phyloP scores from a whole-genome alignment of 2,329 filamentous ascomycete genomes.

The Juglanconis oblonga region DNA sequence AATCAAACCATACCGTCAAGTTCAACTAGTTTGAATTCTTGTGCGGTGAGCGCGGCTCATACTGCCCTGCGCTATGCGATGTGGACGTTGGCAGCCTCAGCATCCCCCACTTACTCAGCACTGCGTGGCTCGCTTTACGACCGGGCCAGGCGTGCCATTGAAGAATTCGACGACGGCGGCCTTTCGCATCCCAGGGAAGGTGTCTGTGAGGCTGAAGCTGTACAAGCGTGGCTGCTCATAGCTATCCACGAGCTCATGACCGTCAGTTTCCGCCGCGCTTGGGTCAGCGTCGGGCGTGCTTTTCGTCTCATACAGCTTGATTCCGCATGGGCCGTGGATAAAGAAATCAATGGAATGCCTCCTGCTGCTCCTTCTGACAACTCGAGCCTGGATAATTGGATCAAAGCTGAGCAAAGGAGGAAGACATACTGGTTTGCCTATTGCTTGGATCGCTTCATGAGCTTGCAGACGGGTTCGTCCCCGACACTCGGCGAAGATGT shows the following conservation, averaged over 20 bases:
- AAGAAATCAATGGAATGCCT: slow-evolving; percentile 20
- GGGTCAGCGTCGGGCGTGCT: slow-evolving; percentile 34
- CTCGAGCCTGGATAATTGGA: slow-evolving; percentile 8
- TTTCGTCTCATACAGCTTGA: slow-evolving; percentile 30
- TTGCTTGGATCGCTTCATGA: slow-evolving; percentile 25
- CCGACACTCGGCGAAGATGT: slow-evolving; percentile 24
- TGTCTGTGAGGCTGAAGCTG: slow-evolving; percentile 19
- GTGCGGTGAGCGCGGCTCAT: background rate
- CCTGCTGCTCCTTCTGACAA: background rate
- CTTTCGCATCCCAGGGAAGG: slow-evolving; percentile 9
- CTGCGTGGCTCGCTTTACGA: slow-evolving; percentile 23
- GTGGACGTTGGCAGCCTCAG: slow-evolving; percentile 28
- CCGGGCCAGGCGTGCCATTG: slow-evolving; percentile 25
- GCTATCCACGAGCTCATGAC: slow-evolving; percentile 24
- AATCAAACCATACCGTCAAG: background rate
- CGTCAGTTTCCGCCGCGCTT: slow-evolving; percentile 24
- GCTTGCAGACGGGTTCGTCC: slow-evolving; percentile 20
- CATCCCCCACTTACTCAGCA: slow-evolving; percentile 28
- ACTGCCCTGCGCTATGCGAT: slow-evolving; percentile 28
- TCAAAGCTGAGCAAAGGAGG: slow-evolving; percentile 23
- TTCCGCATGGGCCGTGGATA: background rate
- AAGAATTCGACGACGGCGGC: slow-evolving; percentile 23
- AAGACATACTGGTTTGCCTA: slow-evolving; percentile 28
- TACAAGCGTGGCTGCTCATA: slow-evolving; percentile 26
- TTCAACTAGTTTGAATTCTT: background rate